A percentile compares a stretch with the other conserved stretches of the same genome.
These are phyloP conservation scores for Nitzschia sp. DNA, from an alignment of 108 stramenopile genomes.

Conservation along the genomic window DNA sequence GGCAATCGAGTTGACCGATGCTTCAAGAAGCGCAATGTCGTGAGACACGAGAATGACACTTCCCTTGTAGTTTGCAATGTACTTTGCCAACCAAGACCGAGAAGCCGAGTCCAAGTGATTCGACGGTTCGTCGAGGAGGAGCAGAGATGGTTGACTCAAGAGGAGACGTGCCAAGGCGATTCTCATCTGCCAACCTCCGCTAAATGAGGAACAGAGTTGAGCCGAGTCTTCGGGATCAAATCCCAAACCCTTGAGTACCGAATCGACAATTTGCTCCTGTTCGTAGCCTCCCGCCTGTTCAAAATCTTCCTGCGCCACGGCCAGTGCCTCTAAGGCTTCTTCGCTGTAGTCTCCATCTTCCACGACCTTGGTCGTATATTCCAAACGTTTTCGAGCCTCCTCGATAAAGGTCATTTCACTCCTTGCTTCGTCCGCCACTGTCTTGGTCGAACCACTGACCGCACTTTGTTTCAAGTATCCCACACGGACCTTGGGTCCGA, in stretches of 20 bases:
- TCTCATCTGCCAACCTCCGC: conserved; percentile 96
- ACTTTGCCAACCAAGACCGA: conserved; percentile 82
- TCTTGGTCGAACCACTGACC: conserved; percentile 81
- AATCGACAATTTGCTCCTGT: conserved; percentile 82
- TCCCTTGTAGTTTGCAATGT: conserved; percentile 80
- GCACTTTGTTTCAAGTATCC: conserved; percentile 79
- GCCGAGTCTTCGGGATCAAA: conserved; percentile 71
- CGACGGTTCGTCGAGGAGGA: no score
- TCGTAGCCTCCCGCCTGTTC: conserved; percentile 82
- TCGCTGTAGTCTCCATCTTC: conserved; percentile 56
- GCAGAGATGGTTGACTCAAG: no score
- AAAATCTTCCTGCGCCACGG: conserved; percentile 59
- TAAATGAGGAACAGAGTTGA: conserved; percentile 81
- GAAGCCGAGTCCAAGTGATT: conserved; percentile 77
- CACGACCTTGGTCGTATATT: conserved; percentile 29
- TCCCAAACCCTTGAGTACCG: conserved; percentile 85
- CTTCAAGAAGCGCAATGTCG: conserved; percentile 78
- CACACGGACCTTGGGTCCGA: conserved; percentile 58
- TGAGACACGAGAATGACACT: conserved; percentile 85
- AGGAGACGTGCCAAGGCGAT: no score
- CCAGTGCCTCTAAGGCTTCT: conserved; percentile 62
- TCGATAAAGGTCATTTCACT: conserved; percentile 78
- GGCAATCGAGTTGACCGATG: conserved; percentile 77
- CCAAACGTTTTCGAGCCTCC: conserved; percentile 48
- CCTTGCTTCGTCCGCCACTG: conserved; percentile 82